Evolutionary conservation across 2,329 filamentous ascomycete species (phyloP), one percentile per base, ranked within the genome.

Genomic region (Hansfordia pulvinata): DNA sequence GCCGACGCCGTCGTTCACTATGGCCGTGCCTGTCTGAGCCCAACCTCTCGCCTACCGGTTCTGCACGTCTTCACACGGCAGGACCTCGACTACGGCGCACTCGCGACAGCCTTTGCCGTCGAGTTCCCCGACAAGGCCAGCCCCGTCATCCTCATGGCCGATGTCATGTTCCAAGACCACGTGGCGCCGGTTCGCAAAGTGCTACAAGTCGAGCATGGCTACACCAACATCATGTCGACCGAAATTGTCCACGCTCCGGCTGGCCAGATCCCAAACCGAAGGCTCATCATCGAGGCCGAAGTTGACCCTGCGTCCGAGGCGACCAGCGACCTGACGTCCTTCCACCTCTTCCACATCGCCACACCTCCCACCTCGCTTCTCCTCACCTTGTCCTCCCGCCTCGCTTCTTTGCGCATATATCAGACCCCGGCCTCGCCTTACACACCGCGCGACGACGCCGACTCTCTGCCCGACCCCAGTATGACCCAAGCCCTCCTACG

Each of bases 1-100:
- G 86, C 90, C 6, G 79, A 96, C 34, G 82, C 85, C 0, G 81
- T 96, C 2, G 77, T 98, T 10, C 90, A 98, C 49, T 98, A 96
- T 42, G 90, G 90, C 3, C 68, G 90, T 27, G 79, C 88, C 0
- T 98, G 90, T 46, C 62, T 98, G 14, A 94, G 85, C 6, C 88
- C 88, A 1, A 93, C 88, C 0, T 80, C 81, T 8, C 64, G 85
- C 29, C 56, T 96, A 27, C 85, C 88, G 0, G 86, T 93, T 13
- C 72, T 94, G 26, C 85, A 94, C 47, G 74, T 94, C 32, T 96
- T 90, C 46, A 98, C 90, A 0, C 67, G 65, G 25, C 76, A 78
- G 36, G 51, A 62, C 2, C 61, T 98, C 10, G 64, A 83, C 32
- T 52, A 76, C 21, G 65, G 70, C 2, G 52, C 58, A 0, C 65